Evolutionary conservation across 2,329 filamentous ascomycete genomes (phyloP), one percentile per base, ranked within the genome.

Genomic region (Tolypocladium tropicale): DNA sequence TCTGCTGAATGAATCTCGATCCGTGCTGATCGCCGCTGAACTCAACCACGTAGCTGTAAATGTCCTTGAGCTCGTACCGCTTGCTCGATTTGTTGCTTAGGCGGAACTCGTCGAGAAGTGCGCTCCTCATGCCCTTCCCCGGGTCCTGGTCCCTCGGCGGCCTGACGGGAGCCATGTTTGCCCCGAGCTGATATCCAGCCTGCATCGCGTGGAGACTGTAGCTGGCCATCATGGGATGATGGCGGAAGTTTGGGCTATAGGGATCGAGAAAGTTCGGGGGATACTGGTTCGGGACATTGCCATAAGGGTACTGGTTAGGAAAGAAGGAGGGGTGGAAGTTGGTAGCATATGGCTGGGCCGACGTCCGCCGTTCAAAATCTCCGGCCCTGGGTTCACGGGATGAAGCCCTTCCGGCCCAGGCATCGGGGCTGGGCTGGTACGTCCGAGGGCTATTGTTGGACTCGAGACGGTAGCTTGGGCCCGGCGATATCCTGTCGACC

Each of bases 21-120:
- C 92, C 94, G 63, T 95, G 88, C 69, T 97, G 94, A 67, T 99
- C 94, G 18, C 94, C 93, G 63, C 90, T 92, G 70, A 97, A 97
- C 67, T 96, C 93, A 0, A 95, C 91, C 39, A 97, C 83, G 65
- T 95, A 84, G 55, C 82, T 82, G 67, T 89, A 93, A 48, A 97
- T 93, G 60, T 96, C 89, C 79, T 89, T 92, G 11, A 99, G 77
- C 64, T 96, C 91, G 65, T 85, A 95, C 21, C 84, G 82, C 69
- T 77, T 80, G 69, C 79, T 90, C 0, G 81, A 82, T 69, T 91
- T 95, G 61, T 79, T 81, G 65, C 85, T 88, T 12, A 80, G 78
- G 46, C 88, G 84, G 71, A 95, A 96, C 33, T 95, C 89, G 59
- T 92, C 86, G 2, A 96, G 76, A 10, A 92, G 73, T 16, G 78